A percentile compares a stretch with the other conserved stretches of the same genome.
Evolutionary conservation across 176 grass and related monocot species (phyloP).

Genomic region (Pharus latifolius): DNA sequence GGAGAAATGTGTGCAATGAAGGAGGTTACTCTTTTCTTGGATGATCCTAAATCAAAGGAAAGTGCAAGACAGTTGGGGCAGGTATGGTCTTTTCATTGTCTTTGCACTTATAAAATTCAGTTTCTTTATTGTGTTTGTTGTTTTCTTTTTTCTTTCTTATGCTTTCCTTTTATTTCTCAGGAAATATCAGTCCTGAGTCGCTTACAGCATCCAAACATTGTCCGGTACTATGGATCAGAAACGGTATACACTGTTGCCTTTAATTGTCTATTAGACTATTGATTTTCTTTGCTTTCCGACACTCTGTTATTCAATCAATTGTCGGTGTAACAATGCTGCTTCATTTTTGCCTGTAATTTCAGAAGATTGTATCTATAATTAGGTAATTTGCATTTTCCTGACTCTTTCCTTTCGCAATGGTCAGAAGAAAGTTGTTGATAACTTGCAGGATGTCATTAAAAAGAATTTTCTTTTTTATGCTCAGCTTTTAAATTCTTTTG

Average conservation of each 20-base stretch:
- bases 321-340: too few species aligned
- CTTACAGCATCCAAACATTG: constrained; percentile 91
- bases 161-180: constrained; percentile 35
- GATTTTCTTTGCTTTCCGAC: constrained; percentile 3
- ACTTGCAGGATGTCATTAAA: constrained; percentile 1
- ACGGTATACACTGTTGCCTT: constrained; percentile 59
- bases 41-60: constrained; percentile 98
- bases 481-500: not conserved
- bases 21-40: constrained; percentile 89
- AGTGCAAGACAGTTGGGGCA: constrained; percentile 88
- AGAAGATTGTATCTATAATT: constrained; percentile 9
- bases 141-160: not conserved
- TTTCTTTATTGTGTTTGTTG: not conserved
- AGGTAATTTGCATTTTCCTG: not conserved
- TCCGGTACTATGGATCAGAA: constrained; percentile 90
- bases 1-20: constrained; percentile 99
- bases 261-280: constrained; percentile 5
- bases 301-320: not conserved
- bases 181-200: constrained; percentile 91
- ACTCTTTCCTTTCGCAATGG: not conserved
- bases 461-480: not conserved
- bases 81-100: constrained; percentile 29
- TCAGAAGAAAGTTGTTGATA: not conserved
- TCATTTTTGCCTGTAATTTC: not conserved
- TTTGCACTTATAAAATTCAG: not conserved